A percentile compares a stretch with the other conserved stretches of the same genome.
These are phyloP conservation scores for Oryza longistaminata DNA, from an alignment of 176 grass and related monocot genomes.

Conservation along the genomic window DNA sequence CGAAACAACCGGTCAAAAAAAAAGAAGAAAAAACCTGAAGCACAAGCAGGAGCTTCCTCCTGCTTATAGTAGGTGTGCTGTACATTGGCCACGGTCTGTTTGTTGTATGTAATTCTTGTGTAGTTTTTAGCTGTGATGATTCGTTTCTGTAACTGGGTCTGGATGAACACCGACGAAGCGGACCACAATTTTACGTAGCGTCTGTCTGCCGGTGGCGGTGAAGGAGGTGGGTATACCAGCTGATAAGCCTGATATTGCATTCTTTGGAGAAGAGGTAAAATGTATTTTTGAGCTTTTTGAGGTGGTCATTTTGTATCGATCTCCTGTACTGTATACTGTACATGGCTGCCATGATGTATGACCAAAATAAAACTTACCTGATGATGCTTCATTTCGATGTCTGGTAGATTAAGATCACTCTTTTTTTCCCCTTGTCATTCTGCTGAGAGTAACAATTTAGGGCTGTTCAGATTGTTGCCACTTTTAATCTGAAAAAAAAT, in stretches of 20 bases:
- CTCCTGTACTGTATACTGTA: slow-evolving; percentile 42
- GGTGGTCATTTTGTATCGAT: slow-evolving; percentile 46
- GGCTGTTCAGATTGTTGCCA: too few relatives aligned
- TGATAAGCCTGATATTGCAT: slow-evolving; percentile 41
- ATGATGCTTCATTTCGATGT: neutral
- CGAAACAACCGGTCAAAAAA: neutral
- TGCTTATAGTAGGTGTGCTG: slow-evolving; percentile 15
- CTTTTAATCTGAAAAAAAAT: too few relatives aligned
- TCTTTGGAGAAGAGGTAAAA: slow-evolving; percentile 38
- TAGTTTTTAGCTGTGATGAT: slow-evolving; percentile 47
- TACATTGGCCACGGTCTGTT: slow-evolving; percentile 33
- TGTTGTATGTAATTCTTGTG: slow-evolving; percentile 47
- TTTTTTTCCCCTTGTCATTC: neutral
- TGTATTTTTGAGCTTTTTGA: neutral
- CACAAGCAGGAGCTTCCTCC: neutral
- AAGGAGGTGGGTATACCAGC: slow-evolving; percentile 9
- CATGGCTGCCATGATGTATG: slow-evolving; percentile 42
- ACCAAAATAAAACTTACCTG: slow-evolving; percentile 35
- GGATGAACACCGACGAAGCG: slow-evolving; percentile 45
- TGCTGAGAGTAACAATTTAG: neutral
- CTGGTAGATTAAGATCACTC: neutral
- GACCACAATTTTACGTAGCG: slow-evolving; percentile 61
- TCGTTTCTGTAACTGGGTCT: slow-evolving; percentile 19
- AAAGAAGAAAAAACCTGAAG: neutral
- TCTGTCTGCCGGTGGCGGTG: slow-evolving; percentile 53